A percentile compares a stretch with the other conserved stretches of the same genome.
Evolutionary conservation across 495 filamentous ascomycete genomes (phyloP).

Genomic region (Parathielavia appendiculata): DNA sequence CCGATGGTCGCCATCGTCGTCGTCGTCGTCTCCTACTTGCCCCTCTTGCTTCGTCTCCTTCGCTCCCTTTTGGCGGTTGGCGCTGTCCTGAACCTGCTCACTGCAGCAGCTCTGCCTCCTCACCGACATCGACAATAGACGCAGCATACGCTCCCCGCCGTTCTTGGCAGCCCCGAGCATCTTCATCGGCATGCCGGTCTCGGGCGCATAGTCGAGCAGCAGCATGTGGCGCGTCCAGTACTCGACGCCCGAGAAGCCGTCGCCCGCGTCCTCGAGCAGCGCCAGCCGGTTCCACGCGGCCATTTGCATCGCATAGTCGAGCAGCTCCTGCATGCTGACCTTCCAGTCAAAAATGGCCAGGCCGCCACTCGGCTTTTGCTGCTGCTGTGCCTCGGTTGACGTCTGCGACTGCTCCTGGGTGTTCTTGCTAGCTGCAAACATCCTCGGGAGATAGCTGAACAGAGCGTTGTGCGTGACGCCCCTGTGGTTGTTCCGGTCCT

Average conservation of each 20-base stretch:
- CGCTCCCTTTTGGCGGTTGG: background rate
- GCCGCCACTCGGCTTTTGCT: background rate
- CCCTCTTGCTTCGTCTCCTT: background rate
- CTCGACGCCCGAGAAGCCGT: constrained; percentile 1
- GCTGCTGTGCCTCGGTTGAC: background rate
- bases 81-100: background rate
- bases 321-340: constrained; percentile 1
- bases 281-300: background rate
- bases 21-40: no score
- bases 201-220: background rate
- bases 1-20: background rate
- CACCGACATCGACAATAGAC: background rate
- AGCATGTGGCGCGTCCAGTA: background rate
- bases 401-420: background rate
- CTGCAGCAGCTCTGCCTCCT: no score
- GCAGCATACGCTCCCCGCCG: background rate
- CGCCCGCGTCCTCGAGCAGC: constrained; percentile 1
- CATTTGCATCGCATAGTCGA: background rate
- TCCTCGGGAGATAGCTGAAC: background rate
- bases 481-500: background rate
- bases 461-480: background rate
- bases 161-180: background rate
- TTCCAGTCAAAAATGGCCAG: background rate
- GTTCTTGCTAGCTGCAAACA: background rate
- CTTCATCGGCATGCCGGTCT: background rate